Evolutionary conservation across 176 grass and related monocot genomes (phyloP), one percentile per base, ranked within the genome.

Genomic region (Carex littledalei): DNA sequence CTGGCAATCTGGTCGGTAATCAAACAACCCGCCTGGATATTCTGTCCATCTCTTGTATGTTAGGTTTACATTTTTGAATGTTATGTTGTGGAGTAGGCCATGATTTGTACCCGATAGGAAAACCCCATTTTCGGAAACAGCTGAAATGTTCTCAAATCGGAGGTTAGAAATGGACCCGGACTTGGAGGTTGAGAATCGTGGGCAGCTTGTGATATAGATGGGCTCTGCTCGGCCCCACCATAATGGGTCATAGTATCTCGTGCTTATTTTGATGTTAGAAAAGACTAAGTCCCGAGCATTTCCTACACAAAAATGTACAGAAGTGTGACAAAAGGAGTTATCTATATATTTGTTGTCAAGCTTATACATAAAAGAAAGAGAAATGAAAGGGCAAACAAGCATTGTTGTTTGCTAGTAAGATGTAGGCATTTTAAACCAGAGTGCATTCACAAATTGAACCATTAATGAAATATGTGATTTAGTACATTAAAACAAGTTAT

Each of bases 181-280:
- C 88, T 85, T 94, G 31, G 85, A 94, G 52, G 15, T 79, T 5
- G 88, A 66, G 41, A 88, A 61, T 56, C 91, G 91, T 43, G 91
- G 95, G 49, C 95, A 98, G 7, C 90, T 90, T 10, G 95, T 98
- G 73, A 98, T 93, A 74, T 94, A 98, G 41, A 98, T 98, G 2
- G 95, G 95, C 50, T 98, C 95, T 0, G 95, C 95, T 85, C 92
- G 89, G 17, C 95, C 95, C 95, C 95, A 98, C 95, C 95, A 98
- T 71, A 84, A 90, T 86, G 95, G 92, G 68, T 98, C 81, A 81
- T 94, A 98, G 69, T 98, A 98, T 77, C 91, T 98, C 10, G 91
- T 93, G 58, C 89, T 88, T 12, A 98, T 98, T 84, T 87, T 94
- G 79, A 94, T 98, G 75, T 98, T 94, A 5, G 95, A 94, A 83